Base-by-base conservation (phyloP, 2,329 filamentous ascomycete species). In the Thielaviopsis ethacetica region DNA sequence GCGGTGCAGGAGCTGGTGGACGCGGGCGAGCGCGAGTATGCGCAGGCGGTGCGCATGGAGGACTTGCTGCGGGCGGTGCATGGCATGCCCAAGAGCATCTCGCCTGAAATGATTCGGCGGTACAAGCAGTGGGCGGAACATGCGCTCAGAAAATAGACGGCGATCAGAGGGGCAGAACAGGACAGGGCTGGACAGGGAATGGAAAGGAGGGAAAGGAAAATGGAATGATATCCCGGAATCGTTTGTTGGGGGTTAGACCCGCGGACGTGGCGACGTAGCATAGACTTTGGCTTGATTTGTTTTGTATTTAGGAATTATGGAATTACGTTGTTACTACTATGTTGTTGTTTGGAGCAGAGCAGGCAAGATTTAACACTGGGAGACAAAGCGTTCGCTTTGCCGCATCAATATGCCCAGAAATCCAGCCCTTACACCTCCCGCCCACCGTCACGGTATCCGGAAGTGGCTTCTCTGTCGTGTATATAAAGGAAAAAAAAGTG, bases 311-410 rank as follows among this genome's bases (percentile, higher is more conserved):
- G 15, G 15, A 44, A 44, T 15, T 15, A 15, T 44, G 17, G 38
- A 44, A 44, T 15, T n/a, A 41, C 15, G 34, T 10, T 12, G 9
- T 41, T 41, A 41, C 34, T 12, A 34, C 30, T 34, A 34, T 34
- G 30, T 10, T 26, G 6, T 6, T 26, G 6, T 21, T n/a, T n/a
- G n/a, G n/a, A n/a, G n/a, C n/a, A n/a, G 24, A 26, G 6, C 24
- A 26, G 24, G 15, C 24, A 2, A 57, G 7, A 6, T 65, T 68
- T 62, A 68, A 73, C 71, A 2, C 83, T 82, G 0, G 83, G 82
- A 53, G 80, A 84, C 53, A 86, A 72, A 1, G 80, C 84, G 67
- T 85, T 86, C 62, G 86, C 77, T 9, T 83, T 74, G n/a, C n/a
- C n/a, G n/a, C n/a, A n/a, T n/a, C n/a, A n/a, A n/a, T n/a, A n/a